These are phyloP conservation scores for Pichia eremophila DNA, from an alignment of 805 yeast species.

Conservation along the genomic window DNA sequence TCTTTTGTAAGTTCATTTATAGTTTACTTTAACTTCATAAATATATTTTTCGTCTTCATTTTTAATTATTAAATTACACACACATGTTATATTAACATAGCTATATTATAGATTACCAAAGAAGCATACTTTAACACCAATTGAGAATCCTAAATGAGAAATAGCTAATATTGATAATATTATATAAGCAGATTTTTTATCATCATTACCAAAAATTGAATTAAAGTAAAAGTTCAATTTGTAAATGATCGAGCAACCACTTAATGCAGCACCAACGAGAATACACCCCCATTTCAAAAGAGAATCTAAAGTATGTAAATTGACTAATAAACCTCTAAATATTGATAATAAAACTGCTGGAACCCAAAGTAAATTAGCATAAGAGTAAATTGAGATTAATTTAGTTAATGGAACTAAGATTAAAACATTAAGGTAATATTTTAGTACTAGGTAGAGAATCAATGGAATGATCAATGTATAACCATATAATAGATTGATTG, in stretches of 20 bases:
- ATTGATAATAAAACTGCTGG: slow-evolving; percentile 63
- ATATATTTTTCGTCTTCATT: too few relatives aligned
- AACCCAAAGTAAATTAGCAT: slow-evolving; percentile 77
- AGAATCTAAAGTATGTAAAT: slow-evolving; percentile 34
- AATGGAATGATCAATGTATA: slow-evolving; percentile 64
- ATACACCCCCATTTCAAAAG: slow-evolving; percentile 58
- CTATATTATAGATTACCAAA: slow-evolving; percentile 29
- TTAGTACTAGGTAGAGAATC: slow-evolving; percentile 39
- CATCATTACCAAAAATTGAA: slow-evolving; percentile 26
- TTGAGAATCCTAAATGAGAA: slow-evolving; percentile 48
- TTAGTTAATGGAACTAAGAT: slow-evolving; percentile 43
- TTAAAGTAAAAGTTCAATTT: slow-evolving; percentile 35
- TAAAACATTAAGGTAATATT: slow-evolving; percentile 43
- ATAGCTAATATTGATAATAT: slow-evolving; percentile 34
- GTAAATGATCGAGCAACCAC: slow-evolving; percentile 45
- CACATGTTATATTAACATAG: too few relatives aligned
- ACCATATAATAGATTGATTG: slow-evolving; percentile 65
- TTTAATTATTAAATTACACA: too few relatives aligned
- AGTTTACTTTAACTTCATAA: too few relatives aligned
- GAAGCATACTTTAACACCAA: slow-evolving; percentile 58
- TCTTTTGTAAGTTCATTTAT: too few relatives aligned
- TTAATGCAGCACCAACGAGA: slow-evolving; percentile 46
- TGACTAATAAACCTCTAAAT: slow-evolving; percentile 44
- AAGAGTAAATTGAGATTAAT: slow-evolving; percentile 71
- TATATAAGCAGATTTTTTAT: slow-evolving; percentile 28